Evolutionary conservation across 2,329 filamentous ascomycete genomes (phyloP), one percentile per base, ranked within the genome.

Genomic region (Tricladium varicosporioides): DNA sequence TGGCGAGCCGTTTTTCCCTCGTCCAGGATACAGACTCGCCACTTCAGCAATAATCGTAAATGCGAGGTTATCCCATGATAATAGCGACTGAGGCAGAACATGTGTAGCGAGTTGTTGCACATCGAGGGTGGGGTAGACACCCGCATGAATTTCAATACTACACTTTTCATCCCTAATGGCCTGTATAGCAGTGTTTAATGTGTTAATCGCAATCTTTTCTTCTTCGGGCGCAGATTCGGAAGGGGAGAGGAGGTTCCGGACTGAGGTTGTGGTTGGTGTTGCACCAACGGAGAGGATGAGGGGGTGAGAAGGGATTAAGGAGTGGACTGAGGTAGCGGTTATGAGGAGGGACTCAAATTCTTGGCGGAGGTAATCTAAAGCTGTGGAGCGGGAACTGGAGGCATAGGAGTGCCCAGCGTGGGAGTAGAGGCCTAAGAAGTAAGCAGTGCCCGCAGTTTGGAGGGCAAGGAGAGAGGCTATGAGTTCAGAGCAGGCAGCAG

Each of bases 31-130:
- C 1, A 87, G 69, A 54, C 83, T 86, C 36, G 83, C 82, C 0
- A 93, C 82, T 69, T 94, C 89, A 0, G 85, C 83, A n/a, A 92
- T 72, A 9, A 92, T 78, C 0, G 81, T 84, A 32, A 92, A 73
- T 1, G 82, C 88, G 31, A 93, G 78, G 63, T 86, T 81, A 2
- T 77, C 71, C 60, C 60, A 69, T 9, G 58, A 54, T 1, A 68
- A 57, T 53, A 64, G 58, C 8, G 62, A 49, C 10, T 70, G 65
- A 2, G 78, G 76, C 0, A 80, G 72, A 3, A 88, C 85, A 65
- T 87, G 83, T 0, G 89, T 90, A 1, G 88, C 85, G 1, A 93
- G 76, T 70, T 94, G 90, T 70, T 94, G 90, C 65, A 92, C 77
- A 70, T 94, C 90, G 8, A 93, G 80, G 2, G 85, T 77, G 0